These are phyloP conservation scores for Quercus ilex DNA, from an alignment of 306 rosid genomes.

Conservation along the genomic window DNA sequence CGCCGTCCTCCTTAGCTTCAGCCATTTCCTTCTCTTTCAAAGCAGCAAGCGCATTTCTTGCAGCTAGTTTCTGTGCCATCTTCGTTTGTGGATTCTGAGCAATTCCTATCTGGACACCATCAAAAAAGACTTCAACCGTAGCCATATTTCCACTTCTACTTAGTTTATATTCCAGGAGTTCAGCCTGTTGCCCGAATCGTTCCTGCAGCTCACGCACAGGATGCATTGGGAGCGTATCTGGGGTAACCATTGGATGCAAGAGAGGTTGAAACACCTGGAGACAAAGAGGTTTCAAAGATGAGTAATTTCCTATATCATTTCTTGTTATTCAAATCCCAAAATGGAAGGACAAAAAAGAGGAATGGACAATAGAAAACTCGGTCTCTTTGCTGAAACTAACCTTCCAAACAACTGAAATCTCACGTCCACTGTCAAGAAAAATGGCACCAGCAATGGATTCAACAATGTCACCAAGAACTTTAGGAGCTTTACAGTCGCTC, in stretches of 20 bases:
- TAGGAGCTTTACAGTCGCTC: slow-evolving; percentile 99
- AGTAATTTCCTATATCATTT: slow-evolving; percentile 6
- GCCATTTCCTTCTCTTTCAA: slow-evolving; percentile 78
- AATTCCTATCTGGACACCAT: slow-evolving; percentile 78
- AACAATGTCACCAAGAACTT: slow-evolving; percentile 96
- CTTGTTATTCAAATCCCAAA: background rate
- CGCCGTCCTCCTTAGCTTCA: slow-evolving; percentile 52
- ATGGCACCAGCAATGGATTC: slow-evolving; percentile 98
- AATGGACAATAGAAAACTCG: slow-evolving; percentile 1
- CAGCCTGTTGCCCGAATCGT: slow-evolving; percentile 95
- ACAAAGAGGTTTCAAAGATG: slow-evolving; percentile 1
- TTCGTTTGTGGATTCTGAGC: slow-evolving; percentile 97
- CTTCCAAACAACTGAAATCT: slow-evolving; percentile 79
- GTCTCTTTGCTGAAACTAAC: slow-evolving; percentile 27
- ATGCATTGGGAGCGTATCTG: slow-evolving; percentile 98
- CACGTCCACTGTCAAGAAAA: slow-evolving; percentile 79
- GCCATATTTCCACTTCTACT: slow-evolving; percentile 86
- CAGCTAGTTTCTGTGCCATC: slow-evolving; percentile 99
- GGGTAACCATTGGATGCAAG: slow-evolving; percentile 96
- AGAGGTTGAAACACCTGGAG: slow-evolving; percentile 87
- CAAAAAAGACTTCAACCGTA: slow-evolving; percentile 91
- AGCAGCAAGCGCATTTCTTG: slow-evolving; percentile 89
- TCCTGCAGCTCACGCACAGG: slow-evolving; percentile 99
- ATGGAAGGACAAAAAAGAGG: background rate
- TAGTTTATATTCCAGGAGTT: slow-evolving; percentile 86